Percentiles rank a stretch among this genome's conserved stretches.
phyloP scores from a whole-genome alignment of 257 asterid genomes.

The Asclepias syriaca region DNA sequence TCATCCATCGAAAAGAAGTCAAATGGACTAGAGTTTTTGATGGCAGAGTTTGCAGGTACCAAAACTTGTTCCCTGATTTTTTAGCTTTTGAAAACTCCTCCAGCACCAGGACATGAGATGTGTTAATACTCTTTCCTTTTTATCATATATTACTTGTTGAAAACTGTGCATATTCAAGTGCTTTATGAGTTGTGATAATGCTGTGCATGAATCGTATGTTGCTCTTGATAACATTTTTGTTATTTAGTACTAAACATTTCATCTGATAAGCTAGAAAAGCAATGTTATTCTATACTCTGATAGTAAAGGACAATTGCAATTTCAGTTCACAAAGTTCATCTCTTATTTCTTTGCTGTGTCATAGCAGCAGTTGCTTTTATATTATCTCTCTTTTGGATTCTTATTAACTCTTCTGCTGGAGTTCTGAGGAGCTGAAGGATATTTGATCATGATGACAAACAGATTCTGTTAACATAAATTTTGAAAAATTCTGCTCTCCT shows the following conservation, averaged over 20 bases:
- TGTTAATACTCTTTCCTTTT: not conserved
- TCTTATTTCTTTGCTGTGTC: not conserved
- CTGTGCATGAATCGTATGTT: not conserved
- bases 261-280: not conserved
- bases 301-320: not conserved
- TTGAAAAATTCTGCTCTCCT: not conserved
- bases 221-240: not conserved
- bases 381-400: not conserved
- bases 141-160: not conserved
- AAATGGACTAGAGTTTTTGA: constrained; percentile 84
- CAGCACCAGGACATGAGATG: not conserved
- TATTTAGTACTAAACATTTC: not conserved
- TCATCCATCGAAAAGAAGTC: constrained; percentile 55
- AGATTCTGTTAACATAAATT: not conserved
- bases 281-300: not conserved
- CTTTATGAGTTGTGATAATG: not conserved
- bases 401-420: not conserved
- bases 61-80: constrained; percentile 8
- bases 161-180: not conserved
- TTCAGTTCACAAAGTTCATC: not conserved
- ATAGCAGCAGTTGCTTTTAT: not conserved
- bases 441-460: not conserved
- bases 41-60: constrained; percentile 97
- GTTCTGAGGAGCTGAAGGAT: not conserved
- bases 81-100: not conserved